Evolutionary conservation across 305 asterid species (phyloP), one percentile per base, ranked within the genome.

Genomic region (Andrographis paniculata): DNA sequence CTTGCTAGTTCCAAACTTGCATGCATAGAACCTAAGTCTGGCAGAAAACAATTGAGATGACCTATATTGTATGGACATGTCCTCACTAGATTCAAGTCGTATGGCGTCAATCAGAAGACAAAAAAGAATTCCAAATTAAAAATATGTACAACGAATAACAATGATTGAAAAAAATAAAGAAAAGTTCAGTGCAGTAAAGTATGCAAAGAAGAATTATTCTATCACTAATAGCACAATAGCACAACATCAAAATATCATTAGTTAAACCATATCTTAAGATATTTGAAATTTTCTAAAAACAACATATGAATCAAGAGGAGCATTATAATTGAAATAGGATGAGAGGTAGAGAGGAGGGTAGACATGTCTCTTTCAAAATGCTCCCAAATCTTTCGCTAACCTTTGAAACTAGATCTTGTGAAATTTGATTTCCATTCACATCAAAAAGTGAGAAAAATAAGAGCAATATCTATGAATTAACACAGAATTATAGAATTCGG

Each of bases 1-100:
- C 70, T 36, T 84, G 83, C 97, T 84, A 30, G 64, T 75, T 20
- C 79, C 95, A 67, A 72, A 84, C 74, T 82, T 88, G 81, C 4
- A 38, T 8, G 5, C 13, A 40, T 37, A 13, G 38, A 42, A 79
- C 93, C 86, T 79, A 82, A 63, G 60, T 82, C 81, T 15, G 89
- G 89, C 44, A 72, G 21, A 76, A 69, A 41, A 70, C 94, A 48
- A 71, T 65, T 10, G 86, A 64, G 44, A 82, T 71, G 33, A 89
- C 94, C n/a, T 58, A 74, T n/a, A n/a, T 18, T 66, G 60, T 39
- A 82, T 70, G 50, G 94, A 75, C 70, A 79, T 76, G 65, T 79
- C 94, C 64, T 65, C 76, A 15, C 47, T 63, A 35, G 30, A 45
- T 53, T 79, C 94, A 52, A 68, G 58, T 44, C 94, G 76, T 28